phyloP scores from a whole-genome alignment of 768 basidiomycete species.

The Tylopilus plumbeoviolaceoides region DNA sequence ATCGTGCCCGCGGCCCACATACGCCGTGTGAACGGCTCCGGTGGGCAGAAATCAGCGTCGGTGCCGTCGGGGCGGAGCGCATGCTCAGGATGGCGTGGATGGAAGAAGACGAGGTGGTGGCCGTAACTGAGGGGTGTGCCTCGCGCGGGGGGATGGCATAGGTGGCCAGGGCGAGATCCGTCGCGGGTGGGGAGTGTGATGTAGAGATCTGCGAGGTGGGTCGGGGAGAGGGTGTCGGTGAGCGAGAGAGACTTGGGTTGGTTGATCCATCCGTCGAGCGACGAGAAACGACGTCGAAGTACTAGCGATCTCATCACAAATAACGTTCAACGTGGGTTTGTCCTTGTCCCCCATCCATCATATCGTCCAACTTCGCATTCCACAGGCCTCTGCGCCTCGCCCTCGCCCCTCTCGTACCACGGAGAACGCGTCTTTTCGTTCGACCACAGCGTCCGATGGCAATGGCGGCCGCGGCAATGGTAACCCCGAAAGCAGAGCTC shows the following conservation, averaged over 20 bases:
- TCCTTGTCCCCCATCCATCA: not conserved
- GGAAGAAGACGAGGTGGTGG: slow-evolving; percentile 74
- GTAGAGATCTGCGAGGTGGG: slow-evolving; percentile 61
- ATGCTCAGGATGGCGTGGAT: slow-evolving; percentile 55
- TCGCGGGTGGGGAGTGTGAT: slow-evolving; percentile 73
- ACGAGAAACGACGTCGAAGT: slow-evolving; percentile 11
- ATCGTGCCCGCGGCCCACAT: slow-evolving; percentile 82
- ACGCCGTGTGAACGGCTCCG: slow-evolving; percentile 66
- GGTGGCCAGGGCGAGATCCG: slow-evolving; percentile 39
- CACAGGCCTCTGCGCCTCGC: slow-evolving; percentile 29
- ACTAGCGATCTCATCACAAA: too few relatives aligned
- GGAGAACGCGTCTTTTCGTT: slow-evolving; percentile 3
- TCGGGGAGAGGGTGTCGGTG: slow-evolving; percentile 47
- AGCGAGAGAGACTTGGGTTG: slow-evolving; percentile 44
- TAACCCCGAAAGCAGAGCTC: not conserved
- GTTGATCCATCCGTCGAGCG: slow-evolving; percentile 53
- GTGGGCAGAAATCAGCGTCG: slow-evolving; percentile 67
- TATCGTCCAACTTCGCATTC: slow-evolving; percentile 19
- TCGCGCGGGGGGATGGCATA: slow-evolving; percentile 38
- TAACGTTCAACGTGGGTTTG: too few relatives aligned
- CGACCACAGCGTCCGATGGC: slow-evolving; percentile 5
- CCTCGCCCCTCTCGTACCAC: slow-evolving; percentile 1
- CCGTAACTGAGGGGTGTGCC: slow-evolving; percentile 51
- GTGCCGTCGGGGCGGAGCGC: slow-evolving; percentile 65
- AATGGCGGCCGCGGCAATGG: slow-evolving; percentile 5